These are phyloP conservation scores for Hypoxylon intermedium DNA, from an alignment of 495 filamentous ascomycete genomes.

Conservation along the genomic window DNA sequence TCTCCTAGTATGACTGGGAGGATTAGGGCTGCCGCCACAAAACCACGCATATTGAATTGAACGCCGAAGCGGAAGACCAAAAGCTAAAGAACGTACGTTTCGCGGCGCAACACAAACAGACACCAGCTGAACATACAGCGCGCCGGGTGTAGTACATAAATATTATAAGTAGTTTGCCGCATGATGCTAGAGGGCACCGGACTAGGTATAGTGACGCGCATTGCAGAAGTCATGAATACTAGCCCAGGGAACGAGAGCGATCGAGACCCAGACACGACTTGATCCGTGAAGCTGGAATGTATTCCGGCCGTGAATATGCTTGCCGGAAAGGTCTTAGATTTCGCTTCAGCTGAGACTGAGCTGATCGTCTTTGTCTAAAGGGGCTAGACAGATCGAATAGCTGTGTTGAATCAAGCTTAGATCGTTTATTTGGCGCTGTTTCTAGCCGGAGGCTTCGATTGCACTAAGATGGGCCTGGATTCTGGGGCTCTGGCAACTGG, in stretches of 20 bases:
- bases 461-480: slow-evolving; percentile 21
- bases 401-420: slow-evolving; percentile 24
- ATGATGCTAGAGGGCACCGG: slow-evolving; percentile 5
- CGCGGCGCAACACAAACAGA: not conserved
- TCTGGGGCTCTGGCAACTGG: not conserved
- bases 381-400: slow-evolving; percentile 20
- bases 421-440: slow-evolving; percentile 6
- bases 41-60: slow-evolving; percentile 30
- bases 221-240: slow-evolving; percentile 21
- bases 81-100: not conserved
- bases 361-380: slow-evolving; percentile 18
- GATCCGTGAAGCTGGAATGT: slow-evolving; percentile 17
- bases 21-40: slow-evolving; percentile 13
- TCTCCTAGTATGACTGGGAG: slow-evolving; percentile 28
- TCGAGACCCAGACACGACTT: slow-evolving; percentile 25
- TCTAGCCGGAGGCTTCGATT: slow-evolving; percentile 12
- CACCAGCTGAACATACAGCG: not conserved
- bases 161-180: slow-evolving; percentile 18
- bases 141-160: not conserved
- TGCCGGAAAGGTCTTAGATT: slow-evolving; percentile 31
- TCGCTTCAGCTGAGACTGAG: slow-evolving; percentile 30
- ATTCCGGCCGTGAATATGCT: slow-evolving; percentile 7
- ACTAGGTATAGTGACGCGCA: not conserved
- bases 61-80: not conserved
- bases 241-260: slow-evolving; percentile 14